phyloP scores from a whole-genome alignment of 2,329 filamentous ascomycete genomes.

The Aspergillus versicolor region DNA sequence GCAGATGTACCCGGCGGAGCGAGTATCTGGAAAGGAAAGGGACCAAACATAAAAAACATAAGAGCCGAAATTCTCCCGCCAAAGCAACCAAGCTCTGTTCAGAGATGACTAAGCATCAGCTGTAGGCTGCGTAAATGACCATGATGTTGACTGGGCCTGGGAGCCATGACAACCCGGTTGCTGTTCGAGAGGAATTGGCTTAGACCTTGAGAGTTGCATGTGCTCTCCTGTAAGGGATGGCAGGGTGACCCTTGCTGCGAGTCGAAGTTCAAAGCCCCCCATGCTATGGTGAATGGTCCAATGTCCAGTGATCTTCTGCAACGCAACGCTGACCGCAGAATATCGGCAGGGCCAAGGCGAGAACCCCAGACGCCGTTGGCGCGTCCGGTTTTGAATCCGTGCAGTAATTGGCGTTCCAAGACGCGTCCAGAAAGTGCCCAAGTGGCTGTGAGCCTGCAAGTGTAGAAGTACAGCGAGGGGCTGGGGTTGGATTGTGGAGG shows the following conservation, averaged over 20 bases:
- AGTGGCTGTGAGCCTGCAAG: background rate
- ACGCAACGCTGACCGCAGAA: slow-evolving; percentile 5
- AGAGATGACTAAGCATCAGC: background rate
- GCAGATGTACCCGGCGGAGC: background rate
- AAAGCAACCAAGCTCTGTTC: background rate
- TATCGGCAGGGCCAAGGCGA: background rate
- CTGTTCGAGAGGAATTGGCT: background rate
- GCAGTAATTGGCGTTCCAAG: background rate
- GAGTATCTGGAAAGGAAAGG: background rate
- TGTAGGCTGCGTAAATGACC: background rate
- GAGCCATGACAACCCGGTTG: background rate
- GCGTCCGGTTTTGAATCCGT: background rate
- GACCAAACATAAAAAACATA: background rate
- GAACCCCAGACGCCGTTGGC: background rate
- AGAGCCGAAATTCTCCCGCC: background rate
- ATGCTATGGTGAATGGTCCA: background rate
- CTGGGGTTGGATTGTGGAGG: slow-evolving; percentile 6
- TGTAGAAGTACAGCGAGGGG: background rate
- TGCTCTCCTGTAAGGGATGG: slow-evolving; percentile 1
- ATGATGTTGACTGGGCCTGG: background rate
- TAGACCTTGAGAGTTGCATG: background rate
- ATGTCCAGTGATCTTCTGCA: background rate
- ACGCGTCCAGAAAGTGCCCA: background rate
- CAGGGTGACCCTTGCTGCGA: background rate
- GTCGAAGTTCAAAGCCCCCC: background rate